Base-by-base conservation (phyloP, 2,329 filamentous ascomycete species). In the Claviceps sp. region DNA sequence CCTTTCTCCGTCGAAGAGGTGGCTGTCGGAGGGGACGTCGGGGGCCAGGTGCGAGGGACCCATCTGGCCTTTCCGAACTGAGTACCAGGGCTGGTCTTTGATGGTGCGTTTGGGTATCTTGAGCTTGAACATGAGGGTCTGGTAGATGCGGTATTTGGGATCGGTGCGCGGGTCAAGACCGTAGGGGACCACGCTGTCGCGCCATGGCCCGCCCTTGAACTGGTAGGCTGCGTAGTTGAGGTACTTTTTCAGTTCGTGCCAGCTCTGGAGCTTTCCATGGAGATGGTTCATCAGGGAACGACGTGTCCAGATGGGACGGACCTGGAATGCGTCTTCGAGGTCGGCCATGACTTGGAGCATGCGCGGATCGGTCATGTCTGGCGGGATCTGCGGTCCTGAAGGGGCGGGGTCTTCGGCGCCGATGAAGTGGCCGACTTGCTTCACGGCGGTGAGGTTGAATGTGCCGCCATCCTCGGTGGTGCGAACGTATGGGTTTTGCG, bases 141-240 rank as follows among this genome's bases (percentile, higher is more conserved):
- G 93, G 65, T 95, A 97, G 51, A 81, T 73, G 38, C 89, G 84
- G 63, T 85, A 90, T 52, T 82, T 77, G 0, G 87, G 82, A 56
- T 90, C 84, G 14, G 70, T 77, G 39, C 93, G 81, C 3, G 93
- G 93, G 63, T 98, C 93, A 19, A 95, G 68, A 10, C 91, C 91
- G 65, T 90, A 93, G 47, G 78, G 82, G 56, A 96, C 81, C 51
- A 96, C 81, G 3, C 87, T 84, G 65, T 97, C 90, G 56, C 89
- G 80, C 85, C 89, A 98, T 0, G 93, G 90, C 0, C 93, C 93
- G 22, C 86, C 89, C 54, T 86, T 85, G 74, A 97, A 96, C 68
- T 90, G 88, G 69, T 95, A 98, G 8, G 87, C 89, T 4, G 88
- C 82, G 60, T 93, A 91, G 56, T 89, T 85, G 50, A 90, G 78